phyloP scores from a whole-genome alignment of 257 asterid genomes.

The Prunella vulgaris region DNA sequence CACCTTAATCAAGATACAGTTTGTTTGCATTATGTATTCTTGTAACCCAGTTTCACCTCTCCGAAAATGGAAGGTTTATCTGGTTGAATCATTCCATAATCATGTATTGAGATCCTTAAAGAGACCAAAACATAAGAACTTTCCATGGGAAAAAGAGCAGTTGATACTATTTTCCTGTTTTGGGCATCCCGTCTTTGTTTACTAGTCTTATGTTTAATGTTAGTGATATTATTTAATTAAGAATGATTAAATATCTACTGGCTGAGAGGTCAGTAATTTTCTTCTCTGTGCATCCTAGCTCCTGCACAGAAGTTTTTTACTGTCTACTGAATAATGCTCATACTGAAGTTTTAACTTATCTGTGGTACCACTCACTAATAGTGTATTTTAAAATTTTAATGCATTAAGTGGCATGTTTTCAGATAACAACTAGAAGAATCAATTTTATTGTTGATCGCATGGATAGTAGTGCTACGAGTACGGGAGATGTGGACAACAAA shows the following conservation, averaged over 20 bases:
- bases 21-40: constrained; percentile 10
- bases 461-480: constrained; percentile 41
- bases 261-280: constrained; percentile 10
- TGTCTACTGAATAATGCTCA: constrained; percentile 11
- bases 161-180: constrained; percentile 1
- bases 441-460: constrained; percentile 77
- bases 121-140: not conserved
- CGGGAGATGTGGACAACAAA: constrained; percentile 49
- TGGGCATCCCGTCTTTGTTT: not conserved
- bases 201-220: not conserved
- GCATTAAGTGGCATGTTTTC: constrained; percentile 26
- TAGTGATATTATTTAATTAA: not conserved
- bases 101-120: not conserved
- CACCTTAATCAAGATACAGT: constrained; percentile 3
- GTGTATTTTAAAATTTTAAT: constrained; percentile 14
- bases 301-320: constrained; percentile 4
- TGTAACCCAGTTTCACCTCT: not conserved
- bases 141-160: not conserved
- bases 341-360: constrained; percentile 19
- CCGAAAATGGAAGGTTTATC: not conserved
- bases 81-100: not conserved
- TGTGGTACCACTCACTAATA: constrained; percentile 8
- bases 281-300: not conserved
- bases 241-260: constrained; percentile 4
- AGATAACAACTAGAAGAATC: constrained; percentile 90